Base-by-base conservation (phyloP, 305 asterid genomes). In the Andrographis paniculata region DNA sequence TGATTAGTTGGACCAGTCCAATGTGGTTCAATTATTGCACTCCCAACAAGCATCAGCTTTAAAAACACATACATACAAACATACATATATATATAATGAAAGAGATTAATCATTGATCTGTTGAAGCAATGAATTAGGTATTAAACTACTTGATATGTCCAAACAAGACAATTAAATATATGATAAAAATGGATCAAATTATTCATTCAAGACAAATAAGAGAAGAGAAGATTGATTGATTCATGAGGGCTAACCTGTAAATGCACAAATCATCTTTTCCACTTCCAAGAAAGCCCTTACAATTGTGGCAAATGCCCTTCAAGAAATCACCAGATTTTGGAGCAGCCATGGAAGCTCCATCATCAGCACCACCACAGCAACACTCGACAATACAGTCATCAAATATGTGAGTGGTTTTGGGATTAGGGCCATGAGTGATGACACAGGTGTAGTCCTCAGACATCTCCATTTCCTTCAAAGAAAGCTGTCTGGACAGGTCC, bases 391-490 rank as follows among this genome's bases (percentile, higher is more conserved):
- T 63, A 59, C 84, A 87, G 40, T 78, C 82, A 64, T 91, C 94
- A 50, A 66, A 91, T 14, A 91, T 83, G 53, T 87, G 99, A 22
- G 79, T 81, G 9, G 87, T 91, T 70, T 72, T 83, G 0, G 94
- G 94, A 50, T 86, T 91, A 41, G 96, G 94, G 0, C 99, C 96
- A 50, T 77, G 95, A 44, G 74, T 66, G 69, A 91, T 83, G 54
- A 91, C 99, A 37, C 99, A 67, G 16, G 96, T 87, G 27, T 91
- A 91, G 14, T 91, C 95, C 71, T 91, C 99, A 14, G 85, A 83
- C 15, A 69, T 77, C 80, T 91, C 95, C 94, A 91, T 83, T 63
- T 91, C 99, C 38, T 66, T 73, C 63, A 91, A 49, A 43, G 93
- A 79, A 0, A 89, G 66, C 59, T 72, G 89, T 42, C 77, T 71